Percentiles rank a stretch among this genome's conserved stretches.
These are phyloP conservation scores for Rossbeevera mucosa DNA, from an alignment of 768 basidiomycete genomes.

Conservation along the genomic window DNA sequence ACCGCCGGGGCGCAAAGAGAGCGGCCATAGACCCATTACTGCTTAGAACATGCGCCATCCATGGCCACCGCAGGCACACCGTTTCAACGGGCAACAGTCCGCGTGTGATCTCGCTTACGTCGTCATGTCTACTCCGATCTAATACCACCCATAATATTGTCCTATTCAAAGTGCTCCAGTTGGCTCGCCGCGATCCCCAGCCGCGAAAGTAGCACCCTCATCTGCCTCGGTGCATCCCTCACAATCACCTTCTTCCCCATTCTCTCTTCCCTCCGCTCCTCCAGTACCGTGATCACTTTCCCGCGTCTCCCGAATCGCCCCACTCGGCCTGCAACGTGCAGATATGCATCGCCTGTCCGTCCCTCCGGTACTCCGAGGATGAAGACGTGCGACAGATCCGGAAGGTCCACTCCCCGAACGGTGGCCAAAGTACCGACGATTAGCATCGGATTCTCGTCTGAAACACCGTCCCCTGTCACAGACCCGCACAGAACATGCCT, in stretches of 20 bases:
- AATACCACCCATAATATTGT: background rate
- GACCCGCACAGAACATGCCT: slow-evolving; percentile 39
- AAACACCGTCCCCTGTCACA: slow-evolving; percentile 18
- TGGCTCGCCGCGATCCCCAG: slow-evolving; percentile 42
- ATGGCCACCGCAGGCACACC: slow-evolving; percentile 17
- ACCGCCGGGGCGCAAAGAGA: background rate
- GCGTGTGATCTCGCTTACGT: slow-evolving; percentile 1
- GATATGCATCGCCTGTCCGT: slow-evolving; percentile 52
- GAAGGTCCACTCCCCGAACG: slow-evolving; percentile 70
- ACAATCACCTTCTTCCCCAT: slow-evolving; percentile 24
- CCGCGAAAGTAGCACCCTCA: slow-evolving; percentile 42
- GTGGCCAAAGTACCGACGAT: slow-evolving; percentile 68
- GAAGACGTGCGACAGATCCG: slow-evolving; percentile 70
- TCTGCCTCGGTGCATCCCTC: slow-evolving; percentile 35
- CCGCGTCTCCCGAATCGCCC: slow-evolving; percentile 65
- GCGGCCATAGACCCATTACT: slow-evolving; percentile 10
- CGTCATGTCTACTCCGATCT: slow-evolving; percentile 5
- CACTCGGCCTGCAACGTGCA: slow-evolving; percentile 72
- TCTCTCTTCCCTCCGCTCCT: slow-evolving; percentile 32
- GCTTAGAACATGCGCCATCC: slow-evolving; percentile 3
- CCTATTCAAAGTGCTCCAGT: slow-evolving; percentile 50
- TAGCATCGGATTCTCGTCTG: slow-evolving; percentile 52
- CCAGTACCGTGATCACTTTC: slow-evolving; percentile 61
- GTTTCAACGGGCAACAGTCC: slow-evolving; percentile 3
- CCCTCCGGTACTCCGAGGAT: slow-evolving; percentile 58